Base-by-base conservation (phyloP, 2,329 filamentous ascomycete species). In the Lojkania enalia region DNA sequence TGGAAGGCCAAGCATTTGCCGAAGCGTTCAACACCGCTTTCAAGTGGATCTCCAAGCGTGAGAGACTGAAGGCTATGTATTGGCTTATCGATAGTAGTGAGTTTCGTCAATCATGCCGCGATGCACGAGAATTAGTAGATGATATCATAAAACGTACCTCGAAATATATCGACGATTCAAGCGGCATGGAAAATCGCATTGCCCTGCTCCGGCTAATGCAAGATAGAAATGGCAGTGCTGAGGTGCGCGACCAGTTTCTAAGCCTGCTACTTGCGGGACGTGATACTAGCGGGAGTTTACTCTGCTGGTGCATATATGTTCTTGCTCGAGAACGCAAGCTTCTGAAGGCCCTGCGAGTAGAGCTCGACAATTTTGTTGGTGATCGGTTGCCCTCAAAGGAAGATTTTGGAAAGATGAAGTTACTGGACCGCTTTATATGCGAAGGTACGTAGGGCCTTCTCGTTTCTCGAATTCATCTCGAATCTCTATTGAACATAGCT, bases 251-350 rank as follows among this genome's bases (percentile, higher is more conserved):
- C 69, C 89, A 95, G 69, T 76, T 95, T 30, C 78, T 92, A 4
- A 84, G 87, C 36, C 80, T 95, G 13, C 78, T 95, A 4, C 79
- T 95, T 9, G 90, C 90, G 2, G 89, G 88, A 9, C 79, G 87
- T 19, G 90, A 95, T 66, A 95, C 90, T 15, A 95, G 90, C 0
- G 89, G 89, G 19, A 79, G 77, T 3, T 87, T 86, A 0, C 77
- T 95, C 1, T 86, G 83, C 0, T 95, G 88, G 84, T 77, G 82
- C 30, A 76, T 95, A 47, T 91, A 33, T 33, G 30, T 16, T 9
- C 16, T 33, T 9, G 14, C 9, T 9, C 11, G 30, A 15, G 30
- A 33, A 15, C 30, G 11, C 11, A 6, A 16, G 30, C 11, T 33
- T 9, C 16, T 9, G 7, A 16, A 9, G 7, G 30, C 7, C 9